These are phyloP conservation scores for Fusarium albosuccineum DNA, from an alignment of 2,329 filamentous ascomycete species.

Conservation along the genomic window DNA sequence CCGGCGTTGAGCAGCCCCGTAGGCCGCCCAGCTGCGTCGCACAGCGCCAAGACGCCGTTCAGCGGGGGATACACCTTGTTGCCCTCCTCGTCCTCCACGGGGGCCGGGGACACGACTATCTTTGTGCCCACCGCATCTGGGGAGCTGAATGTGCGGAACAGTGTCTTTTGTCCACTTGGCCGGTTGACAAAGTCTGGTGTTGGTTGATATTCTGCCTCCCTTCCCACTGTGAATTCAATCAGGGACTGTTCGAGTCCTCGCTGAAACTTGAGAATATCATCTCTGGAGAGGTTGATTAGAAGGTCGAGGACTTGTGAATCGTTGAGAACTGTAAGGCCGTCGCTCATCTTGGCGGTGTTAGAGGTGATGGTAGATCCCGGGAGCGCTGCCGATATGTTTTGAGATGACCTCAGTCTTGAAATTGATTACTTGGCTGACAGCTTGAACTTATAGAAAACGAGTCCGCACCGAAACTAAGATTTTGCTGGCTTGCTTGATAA, in stretches of 20 bases:
- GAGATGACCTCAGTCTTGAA: neutral
- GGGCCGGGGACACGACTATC: constrained; percentile 39
- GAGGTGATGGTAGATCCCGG: too few relatives aligned
- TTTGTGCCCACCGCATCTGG: constrained; percentile 40
- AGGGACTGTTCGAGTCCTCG: constrained; percentile 26
- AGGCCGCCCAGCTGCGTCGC: constrained; percentile 21
- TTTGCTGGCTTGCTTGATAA: too few relatives aligned
- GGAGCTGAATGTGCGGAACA: constrained; percentile 44
- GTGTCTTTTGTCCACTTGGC: constrained; percentile 39
- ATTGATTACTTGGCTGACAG: neutral
- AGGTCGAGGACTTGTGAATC: constrained; percentile 32
- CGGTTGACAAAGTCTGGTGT: constrained; percentile 35
- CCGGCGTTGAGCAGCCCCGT: constrained; percentile 72
- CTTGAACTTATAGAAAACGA: neutral
- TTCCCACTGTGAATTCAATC: constrained; percentile 28
- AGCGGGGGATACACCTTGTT: constrained; percentile 14
- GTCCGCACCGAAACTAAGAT: too few relatives aligned
- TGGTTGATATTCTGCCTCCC: constrained; percentile 41
- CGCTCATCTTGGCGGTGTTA: constrained; percentile 8
- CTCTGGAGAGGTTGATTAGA: constrained; percentile 30
- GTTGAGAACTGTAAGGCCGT: constrained; percentile 25
- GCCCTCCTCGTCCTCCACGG: neutral
- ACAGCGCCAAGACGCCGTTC: constrained; percentile 30
- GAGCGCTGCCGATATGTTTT: neutral
- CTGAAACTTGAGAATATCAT: constrained; percentile 31